Percentiles rank a stretch among this genome's conserved stretches.
Conservation (phyloP, 257 asterid genomes). For the Eucommia ulmoides region DNA sequence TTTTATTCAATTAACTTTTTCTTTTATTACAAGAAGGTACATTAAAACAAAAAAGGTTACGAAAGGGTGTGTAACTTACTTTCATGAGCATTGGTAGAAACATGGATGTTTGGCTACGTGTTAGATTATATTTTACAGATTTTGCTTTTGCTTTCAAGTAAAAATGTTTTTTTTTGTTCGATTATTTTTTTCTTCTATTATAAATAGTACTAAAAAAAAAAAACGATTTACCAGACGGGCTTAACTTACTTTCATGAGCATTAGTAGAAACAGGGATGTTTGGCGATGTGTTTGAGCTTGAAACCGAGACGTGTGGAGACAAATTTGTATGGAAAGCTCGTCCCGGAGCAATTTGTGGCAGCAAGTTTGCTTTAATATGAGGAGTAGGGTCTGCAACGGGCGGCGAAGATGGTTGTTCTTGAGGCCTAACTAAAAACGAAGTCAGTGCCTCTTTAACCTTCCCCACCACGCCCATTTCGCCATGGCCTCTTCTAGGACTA, state of each 20-base stretch:
- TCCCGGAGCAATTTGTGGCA: no score
- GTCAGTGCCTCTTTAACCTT: conserved; percentile 66
- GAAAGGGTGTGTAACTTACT: neutral
- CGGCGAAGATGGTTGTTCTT: no score
- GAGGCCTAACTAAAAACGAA: conserved; percentile 55
- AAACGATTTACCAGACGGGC: no score
- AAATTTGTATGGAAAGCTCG: neutral
- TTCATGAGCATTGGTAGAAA: conserved; percentile 1
- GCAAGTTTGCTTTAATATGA: neutral
- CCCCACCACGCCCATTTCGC: conserved; percentile 52
- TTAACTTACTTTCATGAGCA: neutral
- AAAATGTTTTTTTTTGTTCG: neutral
- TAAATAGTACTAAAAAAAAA: neutral
- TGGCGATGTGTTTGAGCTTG: neutral
- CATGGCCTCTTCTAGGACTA: conserved; percentile 43
- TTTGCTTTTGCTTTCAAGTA: neutral
- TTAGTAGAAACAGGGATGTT: neutral
- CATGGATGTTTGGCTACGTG: neutral
- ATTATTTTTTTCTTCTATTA: neutral
- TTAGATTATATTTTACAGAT: neutral
- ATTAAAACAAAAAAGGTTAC: no score
- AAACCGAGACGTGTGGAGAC: neutral
- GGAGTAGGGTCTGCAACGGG: neutral
- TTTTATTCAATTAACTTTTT: neutral
- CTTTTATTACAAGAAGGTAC: neutral